Conservation (phyloP, 2,329 filamentous ascomycete species). For the Fusarium piperis region DNA sequence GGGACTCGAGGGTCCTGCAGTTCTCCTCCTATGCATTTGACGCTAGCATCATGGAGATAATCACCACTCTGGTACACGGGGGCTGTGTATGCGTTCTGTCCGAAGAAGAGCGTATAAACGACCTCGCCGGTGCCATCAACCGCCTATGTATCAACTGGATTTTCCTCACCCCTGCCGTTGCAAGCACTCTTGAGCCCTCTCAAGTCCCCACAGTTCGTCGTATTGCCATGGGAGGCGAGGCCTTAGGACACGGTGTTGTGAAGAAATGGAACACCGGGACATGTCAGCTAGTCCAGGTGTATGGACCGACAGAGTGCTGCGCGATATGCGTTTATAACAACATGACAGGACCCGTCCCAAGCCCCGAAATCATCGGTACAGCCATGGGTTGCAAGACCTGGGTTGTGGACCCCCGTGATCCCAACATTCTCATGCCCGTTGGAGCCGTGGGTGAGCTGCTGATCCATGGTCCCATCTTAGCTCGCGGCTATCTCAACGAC, state of each 20-base stretch:
- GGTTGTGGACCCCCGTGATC: not conserved
- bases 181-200: not conserved
- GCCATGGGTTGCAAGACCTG: not conserved
- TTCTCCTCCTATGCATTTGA: slow-evolving; percentile 16
- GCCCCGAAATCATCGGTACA: not conserved
- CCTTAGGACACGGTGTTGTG: not conserved
- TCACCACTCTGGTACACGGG: not conserved
- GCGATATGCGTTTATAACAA: no score
- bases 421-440: not conserved
- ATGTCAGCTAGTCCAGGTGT: no score
- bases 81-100: not conserved
- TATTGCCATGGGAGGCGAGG: not conserved
- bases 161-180: slow-evolving; percentile 13
- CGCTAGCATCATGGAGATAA: not conserved
- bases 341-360: not conserved
- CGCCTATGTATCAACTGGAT: not conserved
- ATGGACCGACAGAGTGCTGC: no score
- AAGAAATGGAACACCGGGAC: not conserved
- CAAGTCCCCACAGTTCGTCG: not conserved
- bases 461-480: not conserved
- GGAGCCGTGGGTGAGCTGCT: not conserved
- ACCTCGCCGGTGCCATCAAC: not conserved
- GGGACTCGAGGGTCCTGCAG: not conserved
- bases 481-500: not conserved
- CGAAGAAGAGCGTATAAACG: not conserved